Percentiles rank a stretch among this genome's conserved stretches.
These are phyloP conservation scores for Agaricus subrufescens DNA, from an alignment of 768 basidiomycete species.

Conservation along the genomic window DNA sequence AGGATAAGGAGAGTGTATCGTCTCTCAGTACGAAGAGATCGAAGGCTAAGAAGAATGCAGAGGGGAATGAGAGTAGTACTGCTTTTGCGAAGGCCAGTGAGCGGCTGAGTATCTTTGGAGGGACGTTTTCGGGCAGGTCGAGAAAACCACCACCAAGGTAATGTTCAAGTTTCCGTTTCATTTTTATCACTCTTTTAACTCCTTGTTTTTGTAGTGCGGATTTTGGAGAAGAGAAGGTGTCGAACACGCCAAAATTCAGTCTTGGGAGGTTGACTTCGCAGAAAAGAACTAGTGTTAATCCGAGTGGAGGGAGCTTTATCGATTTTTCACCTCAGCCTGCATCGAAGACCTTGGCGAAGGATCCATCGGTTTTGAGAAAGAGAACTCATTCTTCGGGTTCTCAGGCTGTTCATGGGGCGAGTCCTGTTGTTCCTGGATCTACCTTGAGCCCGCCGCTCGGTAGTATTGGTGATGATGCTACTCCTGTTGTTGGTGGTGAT, in stretches of 20 bases:
- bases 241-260: slow-evolving; percentile 41
- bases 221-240: slow-evolving; percentile 14
- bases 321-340: slow-evolving; percentile 13
- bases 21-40: slow-evolving; percentile 27
- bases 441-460: too few species aligned
- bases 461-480: too few species aligned
- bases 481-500: too few species aligned
- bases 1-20: slow-evolving; percentile 22
- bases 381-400: too few species aligned
- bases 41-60: slow-evolving; percentile 46
- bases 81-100: slow-evolving; percentile 33
- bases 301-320: background rate
- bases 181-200: background rate
- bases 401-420: too few species aligned
- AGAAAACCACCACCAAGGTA: slow-evolving; percentile 79
- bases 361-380: slow-evolving; percentile 31
- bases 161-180: slow-evolving; percentile 1
- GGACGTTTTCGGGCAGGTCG: slow-evolving; percentile 60
- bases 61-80: slow-evolving; percentile 21
- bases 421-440: too few species aligned
- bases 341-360: slow-evolving; percentile 18
- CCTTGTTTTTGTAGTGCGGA: background rate
- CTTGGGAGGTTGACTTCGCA: slow-evolving; percentile 43
- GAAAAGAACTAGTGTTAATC: slow-evolving; percentile 1
- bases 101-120: slow-evolving; percentile 81